Percentiles rank a stretch among this genome's conserved stretches.
Evolutionary conservation across 768 basidiomycete species (phyloP).

Genomic region (Cystofilobasidium bisporidii): DNA sequence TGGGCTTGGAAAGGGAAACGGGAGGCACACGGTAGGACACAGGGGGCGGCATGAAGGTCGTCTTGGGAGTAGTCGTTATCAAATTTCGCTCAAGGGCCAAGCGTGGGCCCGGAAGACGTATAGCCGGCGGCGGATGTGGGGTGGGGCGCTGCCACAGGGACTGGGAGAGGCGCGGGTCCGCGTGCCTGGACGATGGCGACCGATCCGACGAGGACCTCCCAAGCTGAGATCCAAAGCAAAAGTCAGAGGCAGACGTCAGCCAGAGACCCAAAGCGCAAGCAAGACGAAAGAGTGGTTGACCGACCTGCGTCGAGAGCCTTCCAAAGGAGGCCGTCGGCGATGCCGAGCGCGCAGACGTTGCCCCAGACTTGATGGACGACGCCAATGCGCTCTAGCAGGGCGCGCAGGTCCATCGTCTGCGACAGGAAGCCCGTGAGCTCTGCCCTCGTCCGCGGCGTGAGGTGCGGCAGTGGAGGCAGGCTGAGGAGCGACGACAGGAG

Average conservation of each 20-base stretch:
- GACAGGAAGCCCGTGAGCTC: conserved; percentile 16
- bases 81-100: too few relatives aligned
- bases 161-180: neutral
- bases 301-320: conserved; percentile 13
- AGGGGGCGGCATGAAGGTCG: too few relatives aligned
- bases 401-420: neutral
- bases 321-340: conserved; percentile 20
- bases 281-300: neutral
- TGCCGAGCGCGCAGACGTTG: conserved; percentile 21
- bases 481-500: conserved; percentile 20
- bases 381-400: conserved; percentile 15
- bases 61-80: too few relatives aligned
- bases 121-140: too few relatives aligned
- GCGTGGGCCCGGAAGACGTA: too few relatives aligned
- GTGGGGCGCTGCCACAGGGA: too few relatives aligned
- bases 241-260: neutral
- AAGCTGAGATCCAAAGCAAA: neutral
- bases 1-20: too few relatives aligned
- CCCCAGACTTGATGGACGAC: conserved; percentile 22
- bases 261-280: neutral
- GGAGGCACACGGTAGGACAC: too few relatives aligned
- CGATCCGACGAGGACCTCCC: conserved; percentile 22
- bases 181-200: conserved; percentile 18
- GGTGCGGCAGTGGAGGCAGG: neutral
- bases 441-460: neutral